Evolutionary conservation across 164 flowering plant genomes (phyloP), one percentile per base, ranked within the genome.

Genomic region (Piper betle): DNA sequence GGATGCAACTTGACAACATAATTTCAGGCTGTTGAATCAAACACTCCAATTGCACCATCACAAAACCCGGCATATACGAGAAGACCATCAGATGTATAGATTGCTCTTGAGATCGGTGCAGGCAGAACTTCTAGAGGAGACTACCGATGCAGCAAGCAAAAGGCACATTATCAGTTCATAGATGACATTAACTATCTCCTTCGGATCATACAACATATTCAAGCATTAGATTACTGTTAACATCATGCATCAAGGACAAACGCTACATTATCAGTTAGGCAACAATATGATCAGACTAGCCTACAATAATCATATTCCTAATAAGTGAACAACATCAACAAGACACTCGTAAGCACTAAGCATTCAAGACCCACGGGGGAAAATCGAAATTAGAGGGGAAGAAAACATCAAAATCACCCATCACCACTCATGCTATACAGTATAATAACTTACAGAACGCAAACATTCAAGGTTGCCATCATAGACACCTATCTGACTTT

Each of bases 1-100:
- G 17, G 84, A 78, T 41, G 83, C 80, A n/a, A 87, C 80, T 7
- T 84, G 79, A 67, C 91, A 84, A 3, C 87, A 71, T 2, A 87
- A 74, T 61, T 84, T 72, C 46, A 87, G 66, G 48, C 71, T 72
- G 25, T 82, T 0, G 85, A 84, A 74, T 85, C 84, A 62, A 85
- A 87, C 15, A 87, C 84, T 48, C 85, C 87, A 62, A 84, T 77
- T 38, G 79, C 80, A 18, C 85, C 88, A 77, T 85, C 95, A 67
- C 79, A 78, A 60, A 83, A 87, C 16, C 80, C 77, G 65, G 80
- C 66, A 39, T 78, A 83, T n/a, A 85, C 68, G 66, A 83, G 70
- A 57, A 64, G 55, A 59, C 95, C 78, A 66, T 87, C 83, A 62
- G 91, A 83, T 2, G 95, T 83, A 66, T 79, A 87, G 62, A 77